Percentiles rank a stretch among this genome's conserved stretches.
Evolutionary conservation across 2,329 filamentous ascomycete species (phyloP).

Genomic region (Lachnellula occidentalis): DNA sequence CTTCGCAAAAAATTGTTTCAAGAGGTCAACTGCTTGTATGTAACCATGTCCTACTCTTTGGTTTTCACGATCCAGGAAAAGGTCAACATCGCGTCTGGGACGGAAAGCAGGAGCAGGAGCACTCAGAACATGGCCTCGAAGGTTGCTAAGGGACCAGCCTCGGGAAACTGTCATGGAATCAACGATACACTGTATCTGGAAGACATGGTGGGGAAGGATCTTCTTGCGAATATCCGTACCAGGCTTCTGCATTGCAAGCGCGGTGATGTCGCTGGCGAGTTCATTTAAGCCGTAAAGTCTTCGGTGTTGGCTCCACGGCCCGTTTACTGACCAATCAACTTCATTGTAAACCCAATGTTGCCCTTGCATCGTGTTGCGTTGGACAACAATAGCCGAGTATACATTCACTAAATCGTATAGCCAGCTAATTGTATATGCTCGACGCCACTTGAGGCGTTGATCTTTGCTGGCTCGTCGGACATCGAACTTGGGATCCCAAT

Average conservation of each 20-base stretch:
- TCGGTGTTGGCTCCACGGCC: conserved; percentile 35
- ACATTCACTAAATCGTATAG: conserved; percentile 47
- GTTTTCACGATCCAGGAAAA: conserved; percentile 37
- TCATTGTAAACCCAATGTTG: conserved; percentile 32
- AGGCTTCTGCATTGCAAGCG: conserved; percentile 41
- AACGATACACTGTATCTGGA: conserved; percentile 46
- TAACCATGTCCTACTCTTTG: conserved; percentile 30
- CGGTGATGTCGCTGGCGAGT: conserved; percentile 40
- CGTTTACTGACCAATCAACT: conserved; percentile 39
- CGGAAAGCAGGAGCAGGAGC: conserved; percentile 33
- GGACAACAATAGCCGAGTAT: conserved; percentile 37
- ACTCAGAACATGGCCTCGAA: conserved; percentile 34
- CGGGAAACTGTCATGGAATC: conserved; percentile 41
- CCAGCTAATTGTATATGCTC: conserved; percentile 45
- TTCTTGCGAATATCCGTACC: conserved; percentile 33
- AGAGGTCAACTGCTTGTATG: conserved; percentile 26
- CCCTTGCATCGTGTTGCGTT: conserved; percentile 33
- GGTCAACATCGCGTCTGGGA: conserved; percentile 37
- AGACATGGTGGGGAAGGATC: conserved; percentile 43
- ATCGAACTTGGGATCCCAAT: conserved; percentile 40
- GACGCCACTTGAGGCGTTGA: conserved; percentile 41
- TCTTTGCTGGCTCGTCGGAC: conserved; percentile 34
- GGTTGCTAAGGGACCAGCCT: conserved; percentile 36
- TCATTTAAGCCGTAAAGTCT: conserved; percentile 41
- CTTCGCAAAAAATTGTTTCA: conserved; percentile 30